Conservation (phyloP, 208 protist species). For the Acanthamoeba quina region DNA sequence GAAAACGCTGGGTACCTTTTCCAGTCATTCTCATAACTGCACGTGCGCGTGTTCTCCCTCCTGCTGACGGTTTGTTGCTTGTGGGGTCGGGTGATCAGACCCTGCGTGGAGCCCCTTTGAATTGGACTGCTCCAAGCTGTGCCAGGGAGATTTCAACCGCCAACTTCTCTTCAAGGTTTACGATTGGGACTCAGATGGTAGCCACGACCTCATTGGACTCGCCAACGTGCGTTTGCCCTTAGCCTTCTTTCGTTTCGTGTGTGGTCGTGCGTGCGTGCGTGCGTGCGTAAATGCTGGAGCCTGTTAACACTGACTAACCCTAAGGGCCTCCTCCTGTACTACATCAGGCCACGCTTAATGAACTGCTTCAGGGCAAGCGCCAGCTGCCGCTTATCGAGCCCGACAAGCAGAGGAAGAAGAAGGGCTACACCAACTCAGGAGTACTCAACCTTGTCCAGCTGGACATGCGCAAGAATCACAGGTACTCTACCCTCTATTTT, state of each 20-base stretch:
- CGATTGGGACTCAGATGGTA: constrained; percentile 79
- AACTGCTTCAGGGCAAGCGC: constrained; percentile 17
- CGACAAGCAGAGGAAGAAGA: constrained; percentile 63
- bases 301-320: no score
- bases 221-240: neutral
- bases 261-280: neutral
- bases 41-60: no score
- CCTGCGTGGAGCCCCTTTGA: constrained; percentile 29
- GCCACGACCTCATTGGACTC: constrained; percentile 75
- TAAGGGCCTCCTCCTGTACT: no score
- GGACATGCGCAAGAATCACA: neutral
- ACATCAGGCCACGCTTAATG: constrained; percentile 46
- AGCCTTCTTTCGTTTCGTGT: neutral
- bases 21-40: neutral
- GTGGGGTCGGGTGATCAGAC: neutral
- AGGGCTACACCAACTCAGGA: constrained; percentile 67
- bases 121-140: neutral
- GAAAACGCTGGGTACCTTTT: constrained; percentile 62
- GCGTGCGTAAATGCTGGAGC: no score
- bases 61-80: no score
- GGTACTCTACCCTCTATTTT: neutral
- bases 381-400: neutral
- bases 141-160: constrained; percentile 42
- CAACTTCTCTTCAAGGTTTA: constrained; percentile 75
- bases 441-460: constrained; percentile 1